phyloP scores from a whole-genome alignment of 2,329 filamentous ascomycete genomes.

The Penicillium verrucosum region DNA sequence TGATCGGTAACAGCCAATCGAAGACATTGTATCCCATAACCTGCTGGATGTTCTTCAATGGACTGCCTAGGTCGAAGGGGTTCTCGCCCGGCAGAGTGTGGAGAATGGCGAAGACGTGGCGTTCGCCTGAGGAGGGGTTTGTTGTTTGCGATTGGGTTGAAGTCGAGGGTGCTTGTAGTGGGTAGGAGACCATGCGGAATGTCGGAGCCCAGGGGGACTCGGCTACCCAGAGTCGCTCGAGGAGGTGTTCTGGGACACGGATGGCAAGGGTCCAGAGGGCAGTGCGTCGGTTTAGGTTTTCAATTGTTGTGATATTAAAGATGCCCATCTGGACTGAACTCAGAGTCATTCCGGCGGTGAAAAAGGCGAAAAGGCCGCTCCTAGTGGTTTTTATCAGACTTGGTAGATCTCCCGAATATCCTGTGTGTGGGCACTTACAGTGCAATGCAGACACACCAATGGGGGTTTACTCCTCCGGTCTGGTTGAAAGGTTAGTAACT shows the following conservation, averaged over 20 bases:
- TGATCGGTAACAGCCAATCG: conserved; percentile 80
- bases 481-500: conserved; percentile 21
- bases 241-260: conserved; percentile 55
- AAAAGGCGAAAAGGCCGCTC: conserved; percentile 72
- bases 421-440: conserved; percentile 45
- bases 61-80: conserved; percentile 72
- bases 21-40: conserved; percentile 70
- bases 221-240: conserved; percentile 30
- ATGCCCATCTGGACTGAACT: conserved; percentile 69
- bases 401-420: background rate
- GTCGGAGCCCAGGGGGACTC: conserved; percentile 35
- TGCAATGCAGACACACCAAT: conserved; percentile 65
- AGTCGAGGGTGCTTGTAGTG: conserved; percentile 30
- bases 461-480: conserved; percentile 49
- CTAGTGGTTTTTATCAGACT: conserved; percentile 30
- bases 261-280: conserved; percentile 73
- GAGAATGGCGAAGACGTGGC: conserved; percentile 74
- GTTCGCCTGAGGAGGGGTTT: conserved; percentile 48
- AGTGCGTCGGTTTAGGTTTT: conserved; percentile 62
- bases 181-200: conserved; percentile 43
- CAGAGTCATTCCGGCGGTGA: conserved; percentile 70
- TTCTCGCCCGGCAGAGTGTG: conserved; percentile 72
- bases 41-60: conserved; percentile 66
- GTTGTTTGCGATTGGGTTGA: conserved; percentile 15
- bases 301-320: conserved; percentile 79